Evolutionary conservation across 2,329 filamentous ascomycete species (phyloP), one percentile per base, ranked within the genome.

Genomic region (Chaetomium globosum): DNA sequence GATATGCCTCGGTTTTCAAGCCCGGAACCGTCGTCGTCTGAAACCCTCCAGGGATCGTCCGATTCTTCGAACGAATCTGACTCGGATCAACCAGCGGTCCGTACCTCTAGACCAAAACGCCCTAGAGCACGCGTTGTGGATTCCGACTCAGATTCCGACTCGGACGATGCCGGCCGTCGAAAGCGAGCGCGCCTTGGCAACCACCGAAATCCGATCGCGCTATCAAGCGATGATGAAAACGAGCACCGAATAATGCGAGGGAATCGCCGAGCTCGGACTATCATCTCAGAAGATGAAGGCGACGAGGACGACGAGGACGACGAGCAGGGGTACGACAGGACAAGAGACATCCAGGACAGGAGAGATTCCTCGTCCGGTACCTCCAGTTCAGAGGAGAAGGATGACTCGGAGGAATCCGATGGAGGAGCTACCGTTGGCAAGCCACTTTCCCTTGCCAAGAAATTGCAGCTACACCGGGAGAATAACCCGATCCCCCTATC

Each of bases 81-180:
- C 8, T 67, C 67, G 1, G 52, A 64, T 2, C 52, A 36, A 26
- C 53, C 63, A 57, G 52, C 48, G 4, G 9, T 63, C 3, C 61
- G 36, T 10, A 23, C 36, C 13, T 53, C 60, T 5, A 57, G 46
- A 26, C 30, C 56, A 9, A 68, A 68, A 51, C 67, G 67, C 1
- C 28, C 39, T 3, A 48, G 63, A 36, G 55, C 36, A 43, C 63
- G 65, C 12, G 57, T 69, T 2, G 30, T 69, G 8, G 65, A 59
- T 2, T 66, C 67, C 6, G 67, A 67, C 9, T 67, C 65, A 9
- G 65, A 70, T 4, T 59, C 66, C 1, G 62, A 58, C 36, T 65
- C 67, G 7, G 68, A 69, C 6, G 56, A 59, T 2, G 49, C 49
- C 19, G 12, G n/a, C 12, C 63, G 59, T 21, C 61, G 56, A 10